These are phyloP conservation scores for Persicaria maculosa DNA, from an alignment of 148 eudicot genomes.

Conservation along the genomic window DNA sequence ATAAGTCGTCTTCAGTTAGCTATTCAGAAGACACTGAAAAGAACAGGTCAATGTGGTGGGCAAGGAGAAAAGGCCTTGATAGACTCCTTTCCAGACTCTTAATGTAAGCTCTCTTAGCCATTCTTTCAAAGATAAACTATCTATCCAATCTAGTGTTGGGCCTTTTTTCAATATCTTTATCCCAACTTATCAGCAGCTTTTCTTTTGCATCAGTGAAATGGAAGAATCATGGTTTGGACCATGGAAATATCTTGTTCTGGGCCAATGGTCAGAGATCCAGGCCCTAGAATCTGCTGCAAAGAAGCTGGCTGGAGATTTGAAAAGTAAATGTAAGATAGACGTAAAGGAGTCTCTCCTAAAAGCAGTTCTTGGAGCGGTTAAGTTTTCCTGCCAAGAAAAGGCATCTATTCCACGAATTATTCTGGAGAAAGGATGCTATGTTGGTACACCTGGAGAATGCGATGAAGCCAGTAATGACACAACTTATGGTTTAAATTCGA, in stretches of 20 bases:
- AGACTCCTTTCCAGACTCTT: slow-evolving; percentile 51
- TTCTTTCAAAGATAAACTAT: not conserved
- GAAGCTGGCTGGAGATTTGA: slow-evolving; percentile 34
- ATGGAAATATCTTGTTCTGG: slow-evolving; percentile 73
- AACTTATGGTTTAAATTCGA: slow-evolving; percentile 19
- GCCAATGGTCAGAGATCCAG: slow-evolving; percentile 43
- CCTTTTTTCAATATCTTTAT: not conserved
- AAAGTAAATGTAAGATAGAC: slow-evolving; percentile 27
- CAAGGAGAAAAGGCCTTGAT: slow-evolving; percentile 56
- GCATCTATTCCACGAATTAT: slow-evolving; percentile 35
- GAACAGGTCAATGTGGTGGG: slow-evolving; percentile 73
- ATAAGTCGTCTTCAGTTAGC: slow-evolving; percentile 46
- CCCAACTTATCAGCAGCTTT: not conserved
- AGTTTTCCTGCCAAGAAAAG: slow-evolving; percentile 28
- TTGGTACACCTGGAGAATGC: slow-evolving; percentile 24
- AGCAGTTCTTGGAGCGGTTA: slow-evolving; percentile 40
- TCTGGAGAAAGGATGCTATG: slow-evolving; percentile 58
- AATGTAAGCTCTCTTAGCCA: slow-evolving; percentile 32
- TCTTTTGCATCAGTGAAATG: slow-evolving; percentile 40
- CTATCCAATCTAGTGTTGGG: not conserved
- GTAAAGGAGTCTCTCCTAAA: slow-evolving; percentile 38
- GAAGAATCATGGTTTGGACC: slow-evolving; percentile 82
- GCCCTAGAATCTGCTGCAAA: slow-evolving; percentile 31
- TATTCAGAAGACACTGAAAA: slow-evolving; percentile 47
- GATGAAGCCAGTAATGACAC: slow-evolving; percentile 15